phyloP scores from a whole-genome alignment of 1,139 yeast genomes.

The Arxiozyma heterogenica region DNA sequence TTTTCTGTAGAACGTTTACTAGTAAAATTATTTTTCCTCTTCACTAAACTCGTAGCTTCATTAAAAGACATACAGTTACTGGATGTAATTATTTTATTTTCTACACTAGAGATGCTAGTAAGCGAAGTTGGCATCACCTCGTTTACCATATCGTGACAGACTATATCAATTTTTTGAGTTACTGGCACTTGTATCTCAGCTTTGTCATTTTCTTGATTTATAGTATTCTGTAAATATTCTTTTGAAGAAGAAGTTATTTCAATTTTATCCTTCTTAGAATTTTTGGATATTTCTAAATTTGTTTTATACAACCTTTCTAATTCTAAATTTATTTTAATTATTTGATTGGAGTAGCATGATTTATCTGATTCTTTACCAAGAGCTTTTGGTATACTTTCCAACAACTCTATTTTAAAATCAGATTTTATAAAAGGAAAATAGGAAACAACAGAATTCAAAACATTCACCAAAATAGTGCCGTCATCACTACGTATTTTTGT shows the following conservation, averaged over 20 bases:
- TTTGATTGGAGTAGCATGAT: background rate
- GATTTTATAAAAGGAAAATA: background rate
- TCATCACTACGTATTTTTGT: background rate
- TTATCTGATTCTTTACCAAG: background rate
- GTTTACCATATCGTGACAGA: background rate
- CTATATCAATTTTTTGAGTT: conserved; percentile 6
- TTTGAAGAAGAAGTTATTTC: background rate
- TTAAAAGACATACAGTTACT: background rate
- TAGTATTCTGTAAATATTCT: background rate
- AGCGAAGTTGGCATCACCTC: background rate
- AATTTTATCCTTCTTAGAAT: background rate
- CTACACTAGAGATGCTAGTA: background rate
- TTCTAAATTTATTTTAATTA: background rate
- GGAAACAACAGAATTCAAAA: background rate
- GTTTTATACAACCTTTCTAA: background rate
- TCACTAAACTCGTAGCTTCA: background rate
- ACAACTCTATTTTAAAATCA: background rate
- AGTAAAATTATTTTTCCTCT: background rate
- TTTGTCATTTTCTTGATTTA: background rate
- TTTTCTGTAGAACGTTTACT: background rate
- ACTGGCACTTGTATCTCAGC: conserved; percentile 11
- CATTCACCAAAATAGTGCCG: background rate
- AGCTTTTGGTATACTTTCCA: background rate
- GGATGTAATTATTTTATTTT: background rate
- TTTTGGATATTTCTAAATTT: background rate